These are phyloP conservation scores for Casaregolazyma lundiana DNA, from an alignment of 1,139 yeast species.

Conservation along the genomic window DNA sequence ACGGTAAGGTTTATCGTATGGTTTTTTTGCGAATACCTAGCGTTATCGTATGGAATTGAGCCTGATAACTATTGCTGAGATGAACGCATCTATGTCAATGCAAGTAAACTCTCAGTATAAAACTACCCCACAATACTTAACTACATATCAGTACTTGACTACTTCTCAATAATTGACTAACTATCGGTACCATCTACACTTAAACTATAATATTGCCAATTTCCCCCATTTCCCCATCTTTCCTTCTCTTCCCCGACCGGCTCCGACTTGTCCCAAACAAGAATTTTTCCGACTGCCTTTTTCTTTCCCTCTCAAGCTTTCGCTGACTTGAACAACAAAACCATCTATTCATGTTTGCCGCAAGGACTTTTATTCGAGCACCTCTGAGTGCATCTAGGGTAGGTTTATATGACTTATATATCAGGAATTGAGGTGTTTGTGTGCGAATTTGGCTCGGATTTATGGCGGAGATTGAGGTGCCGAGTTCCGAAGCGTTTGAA, in stretches of 20 bases:
- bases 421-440: not conserved
- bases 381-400: slow-evolving; percentile 12
- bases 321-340: slow-evolving; percentile 3
- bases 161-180: no score
- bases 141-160: no score
- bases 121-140: no score
- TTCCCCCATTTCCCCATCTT: not conserved
- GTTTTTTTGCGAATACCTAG: no score
- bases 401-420: not conserved
- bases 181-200: no score
- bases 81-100: not conserved
- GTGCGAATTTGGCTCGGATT: not conserved
- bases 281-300: slow-evolving; percentile 9
- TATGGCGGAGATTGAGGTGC: not conserved
- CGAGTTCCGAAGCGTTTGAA: not conserved
- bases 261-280: slow-evolving; percentile 5
- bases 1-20: no score
- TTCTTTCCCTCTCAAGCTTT: slow-evolving; percentile 8
- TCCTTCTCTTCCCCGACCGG: slow-evolving; percentile 1
- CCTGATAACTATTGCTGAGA: no score
- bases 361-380: slow-evolving; percentile 8
- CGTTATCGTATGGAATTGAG: no score
- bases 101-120: not conserved
- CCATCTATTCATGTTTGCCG: slow-evolving; percentile 9
- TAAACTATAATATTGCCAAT: no score